phyloP scores from a whole-genome alignment of 176 grass and related monocot species.

The Pontederia paniculata region DNA sequence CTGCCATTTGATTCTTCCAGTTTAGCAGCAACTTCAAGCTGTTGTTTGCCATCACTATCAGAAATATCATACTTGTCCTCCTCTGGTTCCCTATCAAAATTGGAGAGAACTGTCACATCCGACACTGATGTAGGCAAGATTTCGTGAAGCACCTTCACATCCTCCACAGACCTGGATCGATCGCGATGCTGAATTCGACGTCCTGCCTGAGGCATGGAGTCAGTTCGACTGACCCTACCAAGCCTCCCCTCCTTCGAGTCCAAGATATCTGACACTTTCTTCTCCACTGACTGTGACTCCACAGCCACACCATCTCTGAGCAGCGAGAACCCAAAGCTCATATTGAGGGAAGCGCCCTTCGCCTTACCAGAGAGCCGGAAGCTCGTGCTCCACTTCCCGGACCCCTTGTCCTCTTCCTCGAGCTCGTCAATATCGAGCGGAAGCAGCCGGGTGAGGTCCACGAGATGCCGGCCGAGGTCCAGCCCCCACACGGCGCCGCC shows the following conservation, averaged over 20 bases:
- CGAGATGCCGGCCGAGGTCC: slow-evolving; percentile 65
- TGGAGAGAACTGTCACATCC: slow-evolving; percentile 5
- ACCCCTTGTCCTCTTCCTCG: slow-evolving; percentile 58
- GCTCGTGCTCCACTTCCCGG: slow-evolving; percentile 87
- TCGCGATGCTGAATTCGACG: slow-evolving; percentile 28
- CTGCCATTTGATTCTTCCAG: neutral
- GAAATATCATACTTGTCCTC: neutral
- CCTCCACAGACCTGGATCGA: slow-evolving; percentile 24
- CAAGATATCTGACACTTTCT: slow-evolving; percentile 25
- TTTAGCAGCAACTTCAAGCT: slow-evolving; percentile 3
- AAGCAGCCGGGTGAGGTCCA: slow-evolving; percentile 68
- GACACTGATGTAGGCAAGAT: slow-evolving; percentile 50
- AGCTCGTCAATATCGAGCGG: slow-evolving; percentile 62
- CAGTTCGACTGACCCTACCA: slow-evolving; percentile 23
- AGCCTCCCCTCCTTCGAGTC: slow-evolving; percentile 16
- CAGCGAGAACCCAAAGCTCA: slow-evolving; percentile 59
- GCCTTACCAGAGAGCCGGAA: slow-evolving; percentile 72
- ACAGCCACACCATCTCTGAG: neutral
- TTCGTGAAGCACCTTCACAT: slow-evolving; percentile 79
- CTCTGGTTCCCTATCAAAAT: neutral
- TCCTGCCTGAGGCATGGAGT: slow-evolving; percentile 23
- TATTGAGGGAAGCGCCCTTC: slow-evolving; percentile 67
- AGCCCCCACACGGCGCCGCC: slow-evolving; percentile 25
- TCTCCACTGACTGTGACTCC: slow-evolving; percentile 11
- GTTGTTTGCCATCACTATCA: neutral